These are phyloP conservation scores for Lipomyces spencermartinsiae DNA, from an alignment of 805 yeast genomes.

Conservation along the genomic window DNA sequence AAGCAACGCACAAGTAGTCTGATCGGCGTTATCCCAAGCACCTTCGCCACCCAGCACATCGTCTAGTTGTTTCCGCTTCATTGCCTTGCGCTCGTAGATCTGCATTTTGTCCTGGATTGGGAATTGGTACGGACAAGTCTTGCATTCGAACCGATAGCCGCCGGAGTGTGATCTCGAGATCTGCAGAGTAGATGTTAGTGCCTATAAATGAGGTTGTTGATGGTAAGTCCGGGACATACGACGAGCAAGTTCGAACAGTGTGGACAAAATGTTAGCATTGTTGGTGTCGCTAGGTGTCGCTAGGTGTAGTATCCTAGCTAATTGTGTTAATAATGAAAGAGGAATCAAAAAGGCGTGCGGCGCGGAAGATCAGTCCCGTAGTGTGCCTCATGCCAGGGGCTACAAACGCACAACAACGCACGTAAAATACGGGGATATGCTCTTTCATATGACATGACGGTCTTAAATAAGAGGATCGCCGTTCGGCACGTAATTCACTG, in stretches of 20 bases:
- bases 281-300: background rate
- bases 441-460: no score
- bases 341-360: no score
- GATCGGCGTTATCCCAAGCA: conserved; percentile 99
- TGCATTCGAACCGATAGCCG: conserved; percentile 76
- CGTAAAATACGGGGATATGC: no score
- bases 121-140: conserved; percentile 95
- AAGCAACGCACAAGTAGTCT: conserved; percentile 58
- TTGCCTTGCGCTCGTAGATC: conserved; percentile 80
- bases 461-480: no score
- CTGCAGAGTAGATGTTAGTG: conserved; percentile 37
- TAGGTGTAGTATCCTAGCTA: background rate
- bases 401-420: no score
- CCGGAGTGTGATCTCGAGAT: conserved; percentile 64
- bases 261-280: conserved; percentile 96
- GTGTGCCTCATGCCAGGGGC: no score
- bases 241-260: conserved; percentile 90
- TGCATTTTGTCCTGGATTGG: conserved; percentile 77
- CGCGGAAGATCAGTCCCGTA: no score
- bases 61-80: conserved; percentile 89
- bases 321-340: no score
- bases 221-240: conserved; percentile 44
- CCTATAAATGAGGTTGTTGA: background rate
- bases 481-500: no score
- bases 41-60: conserved; percentile 97